Percentiles rank a stretch among this genome's conserved stretches.
Evolutionary conservation across 129 eudicot genomes (phyloP).

Genomic region (Helichrysum umbraculigerum): DNA sequence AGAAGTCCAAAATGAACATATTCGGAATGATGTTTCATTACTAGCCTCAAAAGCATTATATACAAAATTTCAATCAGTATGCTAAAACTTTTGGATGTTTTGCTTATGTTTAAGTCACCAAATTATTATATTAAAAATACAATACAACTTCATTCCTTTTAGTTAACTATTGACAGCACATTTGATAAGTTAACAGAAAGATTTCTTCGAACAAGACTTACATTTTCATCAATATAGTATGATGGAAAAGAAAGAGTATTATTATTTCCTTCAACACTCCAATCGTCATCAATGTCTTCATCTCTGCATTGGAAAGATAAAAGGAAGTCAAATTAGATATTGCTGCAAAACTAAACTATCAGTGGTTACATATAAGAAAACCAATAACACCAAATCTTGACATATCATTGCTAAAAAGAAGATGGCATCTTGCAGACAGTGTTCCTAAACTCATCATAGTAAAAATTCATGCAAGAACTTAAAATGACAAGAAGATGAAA

Average conservation of each 20-base stretch:
- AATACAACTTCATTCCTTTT: conserved; percentile 7
- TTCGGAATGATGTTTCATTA: neutral
- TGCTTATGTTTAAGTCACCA: conserved; percentile 4
- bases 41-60: conserved; percentile 16
- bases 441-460: conserved; percentile 13
- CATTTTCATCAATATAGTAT: conserved; percentile 98
- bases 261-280: conserved; percentile 81
- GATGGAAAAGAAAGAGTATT: conserved; percentile 87
- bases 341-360: conserved; percentile 16
- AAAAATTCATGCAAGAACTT: neutral
- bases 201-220: conserved; percentile 43
- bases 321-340: conserved; percentile 26
- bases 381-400: conserved; percentile 9
- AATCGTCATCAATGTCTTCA: conserved; percentile 73
- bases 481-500: too few species aligned
- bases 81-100: conserved; percentile 15
- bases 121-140: conserved; percentile 10
- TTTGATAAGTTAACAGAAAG: conserved; percentile 4
- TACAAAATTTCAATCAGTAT: conserved; percentile 12
- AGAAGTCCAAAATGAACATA: conserved; percentile 7
- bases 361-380: conserved; percentile 21
- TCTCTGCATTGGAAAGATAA: conserved; percentile 62
- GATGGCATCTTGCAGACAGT: neutral
- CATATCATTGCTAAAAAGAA: neutral
- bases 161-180: neutral